Base-by-base conservation (phyloP, 768 basidiomycete genomes). In the Punctularia strigosozonata region DNA sequence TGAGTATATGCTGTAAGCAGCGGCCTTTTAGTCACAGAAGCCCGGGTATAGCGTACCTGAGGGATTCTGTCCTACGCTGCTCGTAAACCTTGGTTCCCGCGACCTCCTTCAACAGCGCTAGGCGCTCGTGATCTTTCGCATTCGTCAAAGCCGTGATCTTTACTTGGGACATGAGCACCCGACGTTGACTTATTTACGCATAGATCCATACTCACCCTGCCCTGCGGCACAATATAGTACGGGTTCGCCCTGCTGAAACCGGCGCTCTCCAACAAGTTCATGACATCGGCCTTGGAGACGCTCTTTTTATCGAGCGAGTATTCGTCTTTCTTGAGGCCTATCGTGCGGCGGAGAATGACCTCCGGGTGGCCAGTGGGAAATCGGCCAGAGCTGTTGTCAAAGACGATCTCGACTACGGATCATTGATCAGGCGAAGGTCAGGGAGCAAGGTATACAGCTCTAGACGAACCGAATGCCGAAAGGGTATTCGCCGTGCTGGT, bases 31-130 rank as follows among this genome's bases (percentile, higher is more conserved):
- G n/a, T n/a, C n/a, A n/a, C n/a, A n/a, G n/a, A n/a, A n/a, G n/a
- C n/a, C n/a, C n/a, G n/a, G n/a, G n/a, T n/a, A n/a, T n/a, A n/a
- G n/a, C n/a, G n/a, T n/a, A n/a, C n/a, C n/a, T n/a, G n/a, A 92
- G 65, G 4, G 87, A 91, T 55, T 99, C 95, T 1, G 83, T 48
- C 13, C 94, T 75, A 34, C 92, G 79, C 52, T 94, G 85, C 60
- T 99, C 95, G 53, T 99, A 99, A 1, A 98, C 90, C 50, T 95
- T 90, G 0, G 95, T 99, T 3, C 95, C 95, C 0, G 94, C 95
- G 0, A 99, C 92, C 58, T 99, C 95, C 53, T 99, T 98, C 33
- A 99, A 66, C n/a, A 99, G 70, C 0, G 86, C 78, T 4, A 99
- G 71, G 2, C 95, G 75, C 56, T 99, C 94, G 36, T 80, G 77